Evolutionary conservation across 2,329 filamentous ascomycete species (phyloP), one percentile per base, ranked within the genome.

Genomic region (Aspergillus aculeatus): DNA sequence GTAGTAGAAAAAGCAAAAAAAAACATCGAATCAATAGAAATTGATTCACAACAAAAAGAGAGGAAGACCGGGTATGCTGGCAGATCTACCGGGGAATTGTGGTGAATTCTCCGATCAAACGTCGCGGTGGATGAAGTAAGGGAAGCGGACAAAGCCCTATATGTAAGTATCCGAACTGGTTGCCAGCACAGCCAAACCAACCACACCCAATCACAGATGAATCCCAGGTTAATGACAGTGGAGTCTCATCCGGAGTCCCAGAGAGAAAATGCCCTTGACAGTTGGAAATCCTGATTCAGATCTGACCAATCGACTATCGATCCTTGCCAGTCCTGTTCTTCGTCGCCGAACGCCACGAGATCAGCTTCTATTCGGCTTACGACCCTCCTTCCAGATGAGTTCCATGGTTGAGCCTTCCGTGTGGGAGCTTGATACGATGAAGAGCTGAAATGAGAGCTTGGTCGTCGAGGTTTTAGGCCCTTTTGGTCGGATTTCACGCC

Each of bases 131-230:
- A 50, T 38, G 21, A 38, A 50, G 47, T 29, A 53, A 53, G 57
- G 57, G 44, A 51, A 31, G 31, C 55, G 57, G 59, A 65, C 60
- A 62, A 65, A 69, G 66, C 68, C 69, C 66, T 67, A 69, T 67
- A 69, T 71, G 71, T 67, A 32, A 58, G 61, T 67, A 69, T 57
- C 71, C 71, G 71, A 35, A 19, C 59, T 35, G 38, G 48, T 48
- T 48, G 47, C 16, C 52, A 57, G 55, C 47, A 38, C 50, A 54
- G 59, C 16, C 58, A 59, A 68, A 69, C 61, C 50, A 47, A 41
- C 57, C 62, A 53, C 53, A 32, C 52, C 48, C 49, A 49, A 32
- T 54, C 49, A 50, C n/a, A 19, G 7, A 29, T 29, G 12, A 16
- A 31, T n/a, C 31, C 14, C 23, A 23, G 11, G n/a, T 48, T 11